Percentiles rank a stretch among this genome's conserved stretches.
phyloP scores from a whole-genome alignment of 345 rosid genomes.

The Psidium friedrichsthalianum region DNA sequence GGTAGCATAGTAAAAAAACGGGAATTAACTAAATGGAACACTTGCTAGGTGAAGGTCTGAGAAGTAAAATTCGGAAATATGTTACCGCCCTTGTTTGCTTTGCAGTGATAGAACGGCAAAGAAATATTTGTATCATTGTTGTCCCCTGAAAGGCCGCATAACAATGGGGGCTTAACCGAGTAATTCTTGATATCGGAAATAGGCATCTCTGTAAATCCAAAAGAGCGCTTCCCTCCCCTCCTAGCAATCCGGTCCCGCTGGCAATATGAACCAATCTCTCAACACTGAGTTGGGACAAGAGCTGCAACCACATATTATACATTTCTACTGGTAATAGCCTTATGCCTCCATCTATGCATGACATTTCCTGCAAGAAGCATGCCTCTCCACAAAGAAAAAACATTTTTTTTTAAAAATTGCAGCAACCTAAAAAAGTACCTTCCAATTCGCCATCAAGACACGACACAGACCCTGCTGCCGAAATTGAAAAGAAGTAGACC shows the following conservation, averaged over 20 bases:
- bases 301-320: too few species aligned
- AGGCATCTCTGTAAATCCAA: constrained; percentile 19
- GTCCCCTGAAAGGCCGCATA: constrained; percentile 21
- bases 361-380: not conserved
- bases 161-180: constrained; percentile 12
- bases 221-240: constrained; percentile 21
- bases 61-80: not conserved
- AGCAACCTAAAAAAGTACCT: constrained; percentile 11
- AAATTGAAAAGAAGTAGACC: constrained; percentile 27
- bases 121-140: constrained; percentile 12
- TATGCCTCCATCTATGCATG: not conserved
- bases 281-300: constrained; percentile 12
- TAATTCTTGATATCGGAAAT: constrained; percentile 5
- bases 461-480: constrained; percentile 43
- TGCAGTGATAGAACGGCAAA: not conserved
- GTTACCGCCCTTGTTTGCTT: constrained; percentile 1
- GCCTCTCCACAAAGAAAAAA: too few species aligned
- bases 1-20: not conserved
- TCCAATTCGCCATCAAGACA: constrained; percentile 23
- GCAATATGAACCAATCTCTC: constrained; percentile 22
- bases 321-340: too few species aligned
- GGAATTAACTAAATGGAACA: not conserved
- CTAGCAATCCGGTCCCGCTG: too few species aligned
- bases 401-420: too few species aligned
- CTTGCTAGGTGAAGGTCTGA: not conserved